Conservation (phyloP, 2,329 filamentous ascomycete genomes). For the Rachicladosporium sp. region DNA sequence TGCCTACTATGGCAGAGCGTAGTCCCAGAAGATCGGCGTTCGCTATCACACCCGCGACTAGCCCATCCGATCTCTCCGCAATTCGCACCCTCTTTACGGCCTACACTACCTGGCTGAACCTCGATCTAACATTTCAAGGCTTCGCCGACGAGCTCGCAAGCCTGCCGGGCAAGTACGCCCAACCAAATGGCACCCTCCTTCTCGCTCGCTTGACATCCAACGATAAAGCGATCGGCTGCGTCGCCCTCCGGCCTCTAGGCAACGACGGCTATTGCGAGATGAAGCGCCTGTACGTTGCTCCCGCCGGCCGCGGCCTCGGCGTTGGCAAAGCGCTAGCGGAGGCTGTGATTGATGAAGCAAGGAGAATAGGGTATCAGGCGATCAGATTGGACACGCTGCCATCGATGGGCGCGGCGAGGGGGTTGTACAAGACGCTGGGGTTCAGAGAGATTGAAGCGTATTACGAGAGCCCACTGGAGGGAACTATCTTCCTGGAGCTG, state of each 20-base stretch:
- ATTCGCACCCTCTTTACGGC: constrained; percentile 23
- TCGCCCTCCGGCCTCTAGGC: constrained; percentile 35
- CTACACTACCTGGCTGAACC: constrained; percentile 32
- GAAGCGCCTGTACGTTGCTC: constrained; percentile 44
- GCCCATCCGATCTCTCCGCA: too few species aligned
- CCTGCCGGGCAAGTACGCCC: constrained; percentile 43
- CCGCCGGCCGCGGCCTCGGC: constrained; percentile 36
- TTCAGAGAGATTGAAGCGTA: constrained; percentile 42
- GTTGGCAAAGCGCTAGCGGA: constrained; percentile 39
- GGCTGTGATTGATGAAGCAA: constrained; percentile 33
- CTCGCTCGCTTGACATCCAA: constrained; percentile 29
- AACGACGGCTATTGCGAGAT: constrained; percentile 31
- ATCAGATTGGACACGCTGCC: constrained; percentile 46
- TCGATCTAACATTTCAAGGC: constrained; percentile 46
- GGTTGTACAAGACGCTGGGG: constrained; percentile 38
- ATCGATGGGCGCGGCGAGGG: constrained; percentile 38
- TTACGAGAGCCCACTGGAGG: constrained; percentile 43
- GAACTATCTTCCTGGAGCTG: constrained; percentile 41
- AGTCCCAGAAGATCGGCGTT: too few species aligned
- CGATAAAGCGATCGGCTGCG: constrained; percentile 34
- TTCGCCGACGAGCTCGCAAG: constrained; percentile 40
- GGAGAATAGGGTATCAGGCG: constrained; percentile 36
- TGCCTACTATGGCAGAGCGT: too few species aligned
- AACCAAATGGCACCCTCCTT: constrained; percentile 35
- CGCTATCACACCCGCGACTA: too few species aligned